Conservation (phyloP, 2,329 filamentous ascomycete genomes). For the Fusarium mundagurra region DNA sequence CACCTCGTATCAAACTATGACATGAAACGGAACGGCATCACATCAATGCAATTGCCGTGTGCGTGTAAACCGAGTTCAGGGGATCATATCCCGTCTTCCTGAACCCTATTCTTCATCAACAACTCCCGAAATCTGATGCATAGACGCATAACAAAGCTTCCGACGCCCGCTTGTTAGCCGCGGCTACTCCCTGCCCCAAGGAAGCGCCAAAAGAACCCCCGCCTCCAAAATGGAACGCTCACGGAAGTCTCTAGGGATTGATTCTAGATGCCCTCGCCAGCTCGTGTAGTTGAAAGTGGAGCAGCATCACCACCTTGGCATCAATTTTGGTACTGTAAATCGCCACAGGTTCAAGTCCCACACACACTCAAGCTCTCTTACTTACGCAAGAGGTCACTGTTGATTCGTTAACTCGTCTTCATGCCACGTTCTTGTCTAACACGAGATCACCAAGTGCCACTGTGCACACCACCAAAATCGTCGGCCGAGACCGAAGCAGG, state of each 20-base stretch:
- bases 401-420: slow-evolving; percentile 14
- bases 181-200: slow-evolving; percentile 22
- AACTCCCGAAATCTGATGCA: slow-evolving; percentile 3
- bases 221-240: slow-evolving; percentile 12
- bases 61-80: not conserved
- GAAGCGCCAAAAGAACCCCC: slow-evolving; percentile 26
- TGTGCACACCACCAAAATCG: slow-evolving; percentile 8
- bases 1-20: not conserved
- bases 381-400: slow-evolving; percentile 16
- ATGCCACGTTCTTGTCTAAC: slow-evolving; percentile 12
- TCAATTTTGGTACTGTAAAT: slow-evolving; percentile 10
- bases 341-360: slow-evolving; percentile 26
- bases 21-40: not conserved
- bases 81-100: not conserved
- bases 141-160: slow-evolving; percentile 8
- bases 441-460: slow-evolving; percentile 14
- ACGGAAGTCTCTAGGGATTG: slow-evolving; percentile 11
- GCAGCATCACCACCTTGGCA: slow-evolving; percentile 3
- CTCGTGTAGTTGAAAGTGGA: slow-evolving; percentile 31
- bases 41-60: not conserved
- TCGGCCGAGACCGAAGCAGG: slow-evolving; percentile 29
- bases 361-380: not conserved
- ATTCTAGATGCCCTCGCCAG: slow-evolving; percentile 7
- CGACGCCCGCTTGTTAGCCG: slow-evolving; percentile 8
- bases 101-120: not conserved